Percentiles rank a stretch among this genome's conserved stretches.
Evolutionary conservation across 73 alveolate species (phyloP).

Genomic region (Symbiodinium pilosum): DNA sequence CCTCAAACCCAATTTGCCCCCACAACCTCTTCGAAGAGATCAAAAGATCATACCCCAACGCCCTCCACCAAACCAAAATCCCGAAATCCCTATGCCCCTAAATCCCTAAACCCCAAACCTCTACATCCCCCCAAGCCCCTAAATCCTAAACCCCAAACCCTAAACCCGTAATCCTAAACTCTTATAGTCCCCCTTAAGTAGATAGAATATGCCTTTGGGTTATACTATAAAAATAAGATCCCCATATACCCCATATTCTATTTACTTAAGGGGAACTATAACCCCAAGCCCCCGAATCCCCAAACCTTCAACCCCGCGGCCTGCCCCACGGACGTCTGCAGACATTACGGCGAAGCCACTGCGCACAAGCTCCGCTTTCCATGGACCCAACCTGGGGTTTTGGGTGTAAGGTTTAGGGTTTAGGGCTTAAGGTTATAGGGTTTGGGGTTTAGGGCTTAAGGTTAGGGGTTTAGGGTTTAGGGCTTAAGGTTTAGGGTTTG

Average conservation of each 20-base stretch:
- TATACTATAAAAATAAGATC: background rate
- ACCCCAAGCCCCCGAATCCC: background rate
- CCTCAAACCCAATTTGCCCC: no score
- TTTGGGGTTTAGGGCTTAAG: background rate
- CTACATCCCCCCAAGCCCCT: no score
- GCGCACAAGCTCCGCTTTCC: conserved; percentile 38
- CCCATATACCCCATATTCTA: background rate
- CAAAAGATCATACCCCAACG: no score
- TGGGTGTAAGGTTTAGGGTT: background rate
- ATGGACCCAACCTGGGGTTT: conserved; percentile 29
- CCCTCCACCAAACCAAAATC: background rate
- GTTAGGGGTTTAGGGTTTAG: background rate
- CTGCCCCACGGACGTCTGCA: conserved; percentile 87
- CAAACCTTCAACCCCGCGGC: conserved; percentile 13
- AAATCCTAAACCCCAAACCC: background rate
- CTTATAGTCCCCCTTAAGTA: background rate
- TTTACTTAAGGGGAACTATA: background rate
- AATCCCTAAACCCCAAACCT: background rate
- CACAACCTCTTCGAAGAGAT: no score
- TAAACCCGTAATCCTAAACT: background rate
- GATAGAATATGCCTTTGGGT: background rate
- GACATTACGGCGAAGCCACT: conserved; percentile 71
- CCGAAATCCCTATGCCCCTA: background rate
- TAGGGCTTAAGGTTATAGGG: background rate
- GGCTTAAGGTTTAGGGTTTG: background rate